A percentile compares a stretch with the other conserved stretches of the same genome.
Evolutionary conservation across 1,284 basidiomycete species (phyloP).

Genomic region (Hemileia vastatrix): DNA sequence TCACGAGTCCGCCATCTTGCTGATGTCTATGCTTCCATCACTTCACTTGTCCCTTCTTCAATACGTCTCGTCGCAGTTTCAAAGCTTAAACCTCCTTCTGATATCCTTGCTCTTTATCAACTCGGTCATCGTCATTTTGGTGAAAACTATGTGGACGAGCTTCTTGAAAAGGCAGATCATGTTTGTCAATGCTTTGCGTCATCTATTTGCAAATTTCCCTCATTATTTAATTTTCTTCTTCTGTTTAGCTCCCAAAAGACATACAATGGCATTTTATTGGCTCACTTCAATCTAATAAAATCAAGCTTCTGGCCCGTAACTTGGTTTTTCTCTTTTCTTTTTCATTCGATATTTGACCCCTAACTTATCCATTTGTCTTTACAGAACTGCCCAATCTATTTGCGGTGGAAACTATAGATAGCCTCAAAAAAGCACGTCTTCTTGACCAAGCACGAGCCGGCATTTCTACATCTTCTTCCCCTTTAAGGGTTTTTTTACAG

Average conservation of each 20-base stretch:
- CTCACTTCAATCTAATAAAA: slow-evolving; percentile 87
- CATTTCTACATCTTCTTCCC: slow-evolving; percentile 46
- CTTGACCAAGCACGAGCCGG: slow-evolving; percentile 66
- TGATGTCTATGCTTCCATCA: too few relatives aligned
- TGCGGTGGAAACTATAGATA: slow-evolving; percentile 82
- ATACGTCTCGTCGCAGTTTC: slow-evolving; percentile 91
- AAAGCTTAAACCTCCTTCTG: slow-evolving; percentile 81
- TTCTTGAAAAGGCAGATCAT: slow-evolving; percentile 73
- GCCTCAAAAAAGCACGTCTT: slow-evolving; percentile 67
- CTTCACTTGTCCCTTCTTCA: too few relatives aligned
- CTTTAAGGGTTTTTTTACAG: slow-evolving; percentile 73
- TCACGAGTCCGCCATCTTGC: too few relatives aligned
- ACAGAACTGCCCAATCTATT: slow-evolving; percentile 78
- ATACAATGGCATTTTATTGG: slow-evolving; percentile 98
- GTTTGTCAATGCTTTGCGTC: slow-evolving; percentile 45
- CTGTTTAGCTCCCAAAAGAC: slow-evolving; percentile 60
- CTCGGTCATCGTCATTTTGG: slow-evolving; percentile 66
- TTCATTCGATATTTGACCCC: not conserved
- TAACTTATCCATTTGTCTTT: slow-evolving; percentile 26
- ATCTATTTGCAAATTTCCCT: not conserved
- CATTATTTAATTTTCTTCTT: not conserved
- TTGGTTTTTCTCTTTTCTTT: slow-evolving; percentile 34
- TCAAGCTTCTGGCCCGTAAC: slow-evolving; percentile 75
- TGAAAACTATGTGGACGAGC: slow-evolving; percentile 93
- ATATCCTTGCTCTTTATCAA: slow-evolving; percentile 72